These are phyloP conservation scores for Panicum miliaceum DNA, from an alignment of 176 grass and related monocot genomes.

Conservation along the genomic window DNA sequence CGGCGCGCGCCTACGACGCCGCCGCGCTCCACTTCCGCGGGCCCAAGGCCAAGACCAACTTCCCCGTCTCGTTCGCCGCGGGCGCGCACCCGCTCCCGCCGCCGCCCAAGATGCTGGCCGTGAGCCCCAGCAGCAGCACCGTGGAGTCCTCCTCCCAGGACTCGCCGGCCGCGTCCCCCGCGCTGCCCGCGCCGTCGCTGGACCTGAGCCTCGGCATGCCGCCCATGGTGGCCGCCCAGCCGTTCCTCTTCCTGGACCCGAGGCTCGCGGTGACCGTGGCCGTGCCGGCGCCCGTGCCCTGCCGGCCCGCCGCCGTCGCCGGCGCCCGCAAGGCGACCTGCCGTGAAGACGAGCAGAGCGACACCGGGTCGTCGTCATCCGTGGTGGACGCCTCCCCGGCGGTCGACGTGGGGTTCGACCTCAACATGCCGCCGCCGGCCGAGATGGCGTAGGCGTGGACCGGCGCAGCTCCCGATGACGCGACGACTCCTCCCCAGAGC, in stretches of 20 bases:
- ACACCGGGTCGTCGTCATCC: constrained; percentile 79
- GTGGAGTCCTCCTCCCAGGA: constrained; percentile 71
- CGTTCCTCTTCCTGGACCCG: constrained; percentile 59
- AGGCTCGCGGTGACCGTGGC: constrained; percentile 59
- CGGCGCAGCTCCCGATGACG: constrained; percentile 16
- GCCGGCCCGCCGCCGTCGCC: neutral
- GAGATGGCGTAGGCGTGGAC: constrained; percentile 46
- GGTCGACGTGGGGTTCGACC: constrained; percentile 61
- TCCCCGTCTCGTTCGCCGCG: constrained; percentile 50
- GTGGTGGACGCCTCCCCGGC: constrained; percentile 68
- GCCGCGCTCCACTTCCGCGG: constrained; percentile 89
- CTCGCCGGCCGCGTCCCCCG: constrained; percentile 33
- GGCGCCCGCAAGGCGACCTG: neutral
- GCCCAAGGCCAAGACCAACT: constrained; percentile 86
- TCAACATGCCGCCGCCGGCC: constrained; percentile 70
- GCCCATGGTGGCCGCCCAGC: constrained; percentile 38
- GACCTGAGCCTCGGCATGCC: constrained; percentile 54
- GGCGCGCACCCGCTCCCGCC: neutral
- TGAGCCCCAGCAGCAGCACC: constrained; percentile 70
- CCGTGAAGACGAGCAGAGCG: constrained; percentile 68
- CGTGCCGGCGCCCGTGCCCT: constrained; percentile 41
- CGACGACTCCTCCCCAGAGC: neutral
- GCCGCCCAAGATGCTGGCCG: constrained; percentile 28
- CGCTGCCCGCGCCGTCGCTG: constrained; percentile 34
- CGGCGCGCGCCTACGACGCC: constrained; percentile 78